Evolutionary conservation across 202 grass and related monocot species (phyloP), one percentile per base, ranked within the genome.

Genomic region (Carex arenaria): DNA sequence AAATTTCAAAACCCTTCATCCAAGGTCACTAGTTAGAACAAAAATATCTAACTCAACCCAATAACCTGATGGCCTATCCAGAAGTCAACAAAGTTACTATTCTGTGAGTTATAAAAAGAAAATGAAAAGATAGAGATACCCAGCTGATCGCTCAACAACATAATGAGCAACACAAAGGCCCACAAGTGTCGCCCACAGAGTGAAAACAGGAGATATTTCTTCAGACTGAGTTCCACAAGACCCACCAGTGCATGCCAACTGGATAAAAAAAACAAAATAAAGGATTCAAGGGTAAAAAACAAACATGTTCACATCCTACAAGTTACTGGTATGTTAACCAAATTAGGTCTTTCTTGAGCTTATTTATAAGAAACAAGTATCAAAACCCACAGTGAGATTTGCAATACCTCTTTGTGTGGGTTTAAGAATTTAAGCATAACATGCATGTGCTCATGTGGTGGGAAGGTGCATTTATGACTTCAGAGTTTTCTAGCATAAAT

Each of bases 141-240:
- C 95, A 67, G 95, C 90, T 64, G 93, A 98, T 76, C 95, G 86
- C 81, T 98, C 95, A 28, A 98, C 88, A 0, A 98, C 95, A 93
- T 98, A 98, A 89, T 98, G 94, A 80, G 95, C 95, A n/a, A 98
- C 93, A 82, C 94, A 98, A 73, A 98, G 95, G 62, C 93, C 93
- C 82, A 98, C 90, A 40, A 95, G 91, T 79, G 95, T 98, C 64
- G 95, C 95, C 93, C 95, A 98, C 81, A 98, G 86, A 68, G 95
- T 95, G 86, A 95, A 98, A 68, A 95, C 83, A 62, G 93, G 93
- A 64, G 95, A 98, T 66, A 98, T 98, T 49, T 90, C 91, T 85
- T 95, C 86, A 51, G 91, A 91, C 26, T 85, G 84, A 47, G 83
- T 87, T 17, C 88, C 72, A 86, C 88, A 89, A 51, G 84, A 83